phyloP scores from a whole-genome alignment of 2,329 filamentous ascomycete genomes.

The Neopestalotiopsis rosae region DNA sequence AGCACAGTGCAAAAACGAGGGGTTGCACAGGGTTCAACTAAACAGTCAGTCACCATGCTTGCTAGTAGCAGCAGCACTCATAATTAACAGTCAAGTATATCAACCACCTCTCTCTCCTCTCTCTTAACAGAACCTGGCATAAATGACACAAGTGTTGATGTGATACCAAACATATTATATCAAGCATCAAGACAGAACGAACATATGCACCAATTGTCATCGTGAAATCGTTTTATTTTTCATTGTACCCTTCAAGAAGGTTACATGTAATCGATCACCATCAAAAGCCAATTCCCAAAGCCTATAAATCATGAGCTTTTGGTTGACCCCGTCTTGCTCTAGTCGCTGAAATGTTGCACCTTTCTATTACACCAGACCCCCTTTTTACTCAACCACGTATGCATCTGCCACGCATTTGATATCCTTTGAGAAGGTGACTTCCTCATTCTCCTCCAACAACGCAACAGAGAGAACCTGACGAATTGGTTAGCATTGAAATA shows the following conservation, averaged over 20 bases:
- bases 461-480: slow-evolving; percentile 70
- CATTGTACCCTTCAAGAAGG: neutral
- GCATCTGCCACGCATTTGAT: slow-evolving; percentile 77
- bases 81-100: neutral
- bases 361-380: slow-evolving; percentile 15
- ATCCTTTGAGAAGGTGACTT: slow-evolving; percentile 83
- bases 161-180: neutral
- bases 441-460: slow-evolving; percentile 76
- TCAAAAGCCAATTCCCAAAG: slow-evolving; percentile 3
- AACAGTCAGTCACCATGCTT: neutral
- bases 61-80: neutral
- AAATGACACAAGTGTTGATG: neutral
- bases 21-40: neutral
- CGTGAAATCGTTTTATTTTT: neutral
- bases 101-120: neutral
- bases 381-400: slow-evolving; percentile 75
- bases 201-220: neutral
- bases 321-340: slow-evolving; percentile 20
- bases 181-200: neutral
- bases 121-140: neutral
- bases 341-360: slow-evolving; percentile 13
- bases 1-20: neutral
- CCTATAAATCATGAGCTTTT: slow-evolving; percentile 21
- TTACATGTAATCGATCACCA: neutral
- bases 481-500: slow-evolving; percentile 29